Conservation (phyloP, 208 protist genomes). For the Leptomonas seymouri region DNA sequence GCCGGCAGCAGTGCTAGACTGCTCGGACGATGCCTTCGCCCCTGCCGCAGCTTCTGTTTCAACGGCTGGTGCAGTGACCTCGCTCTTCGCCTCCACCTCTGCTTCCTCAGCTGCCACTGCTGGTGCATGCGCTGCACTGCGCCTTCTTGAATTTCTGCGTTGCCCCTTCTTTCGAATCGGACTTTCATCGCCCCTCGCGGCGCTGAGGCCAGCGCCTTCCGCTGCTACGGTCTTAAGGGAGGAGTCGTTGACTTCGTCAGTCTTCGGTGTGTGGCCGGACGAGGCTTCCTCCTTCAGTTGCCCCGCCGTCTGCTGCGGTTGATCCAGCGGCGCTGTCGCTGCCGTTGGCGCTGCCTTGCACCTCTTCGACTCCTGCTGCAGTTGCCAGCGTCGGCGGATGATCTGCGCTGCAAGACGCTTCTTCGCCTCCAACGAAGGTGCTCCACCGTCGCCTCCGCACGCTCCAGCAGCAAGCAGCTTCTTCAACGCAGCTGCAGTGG, state of each 20-base stretch:
- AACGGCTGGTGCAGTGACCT: too few species aligned
- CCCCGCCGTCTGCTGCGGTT: background rate
- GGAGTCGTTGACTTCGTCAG: background rate
- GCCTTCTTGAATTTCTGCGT: background rate
- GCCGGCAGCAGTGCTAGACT: too few species aligned
- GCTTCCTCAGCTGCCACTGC: background rate
- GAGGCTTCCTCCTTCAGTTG: background rate
- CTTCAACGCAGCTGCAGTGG: constrained; percentile 1
- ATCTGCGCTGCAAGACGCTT: constrained; percentile 24
- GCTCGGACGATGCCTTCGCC: too few species aligned
- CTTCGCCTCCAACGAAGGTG: constrained; percentile 14
- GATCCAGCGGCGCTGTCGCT: background rate
- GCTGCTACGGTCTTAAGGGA: background rate
- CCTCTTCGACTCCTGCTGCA: constrained; percentile 19
- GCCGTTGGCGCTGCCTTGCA: background rate
- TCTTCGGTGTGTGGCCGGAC: background rate
- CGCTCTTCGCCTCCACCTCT: background rate
- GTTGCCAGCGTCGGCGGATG: constrained; percentile 32
- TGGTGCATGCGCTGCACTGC: background rate
- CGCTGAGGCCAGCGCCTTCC: background rate
- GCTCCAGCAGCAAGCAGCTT: background rate
- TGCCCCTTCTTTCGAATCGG: background rate
- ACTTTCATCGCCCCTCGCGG: background rate
- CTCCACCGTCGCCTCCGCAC: background rate
- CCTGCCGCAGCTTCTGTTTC: too few species aligned